phyloP scores from a whole-genome alignment of 2,329 filamentous ascomycete genomes.

The Hypoxylon sp. region DNA sequence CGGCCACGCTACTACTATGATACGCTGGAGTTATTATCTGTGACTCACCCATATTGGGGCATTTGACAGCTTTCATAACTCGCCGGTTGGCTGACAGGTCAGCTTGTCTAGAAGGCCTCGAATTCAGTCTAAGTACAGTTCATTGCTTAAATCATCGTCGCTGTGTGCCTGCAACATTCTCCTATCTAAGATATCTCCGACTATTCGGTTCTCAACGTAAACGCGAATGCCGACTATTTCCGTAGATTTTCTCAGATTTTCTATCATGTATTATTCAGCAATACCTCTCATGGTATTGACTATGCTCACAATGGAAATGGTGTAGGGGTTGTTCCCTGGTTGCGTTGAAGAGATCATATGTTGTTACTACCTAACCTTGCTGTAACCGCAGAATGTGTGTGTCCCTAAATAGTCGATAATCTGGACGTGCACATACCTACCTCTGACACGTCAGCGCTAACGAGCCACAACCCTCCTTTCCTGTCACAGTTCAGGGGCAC shows the following conservation, averaged over 20 bases:
- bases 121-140: background rate
- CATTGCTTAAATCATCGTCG: background rate
- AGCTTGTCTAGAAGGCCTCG: conserved; percentile 7
- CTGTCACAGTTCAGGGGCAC: background rate
- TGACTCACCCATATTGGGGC: background rate
- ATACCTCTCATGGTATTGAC: background rate
- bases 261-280: background rate
- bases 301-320: background rate
- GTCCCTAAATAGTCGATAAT: conserved; percentile 9
- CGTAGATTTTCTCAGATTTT: too few relatives aligned
- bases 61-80: background rate
- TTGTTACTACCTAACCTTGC: background rate
- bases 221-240: background rate
- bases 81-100: conserved; percentile 1
- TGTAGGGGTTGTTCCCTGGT: background rate
- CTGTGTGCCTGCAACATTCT: background rate
- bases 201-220: background rate
- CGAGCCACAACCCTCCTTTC: conserved; percentile 1
- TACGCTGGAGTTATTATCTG: background rate
- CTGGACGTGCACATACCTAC: background rate
- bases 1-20: background rate
- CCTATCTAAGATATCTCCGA: background rate
- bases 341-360: background rate
- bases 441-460: conserved; percentile 28
- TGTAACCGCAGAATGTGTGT: conserved; percentile 7